Evolutionary conservation across 495 filamentous ascomycete species (phyloP), one percentile per base, ranked within the genome.

Genomic region (Lasiosphaeriaceae sp.): DNA sequence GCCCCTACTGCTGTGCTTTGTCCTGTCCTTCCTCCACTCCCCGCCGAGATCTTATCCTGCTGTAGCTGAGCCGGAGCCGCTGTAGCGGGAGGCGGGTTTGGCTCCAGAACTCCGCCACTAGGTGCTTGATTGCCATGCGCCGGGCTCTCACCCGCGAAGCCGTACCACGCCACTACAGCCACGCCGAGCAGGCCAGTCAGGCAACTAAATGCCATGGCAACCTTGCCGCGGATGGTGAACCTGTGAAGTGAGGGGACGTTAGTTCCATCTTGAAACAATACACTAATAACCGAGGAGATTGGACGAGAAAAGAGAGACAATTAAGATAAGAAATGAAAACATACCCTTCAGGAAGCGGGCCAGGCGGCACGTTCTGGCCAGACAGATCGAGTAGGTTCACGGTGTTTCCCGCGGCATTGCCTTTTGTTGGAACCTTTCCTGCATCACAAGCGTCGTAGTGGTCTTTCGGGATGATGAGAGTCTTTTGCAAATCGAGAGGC

Each of bases 341-440:
- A 53, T 65, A 82, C 59, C 90, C 89, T 17, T 70, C 76, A 0
- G 88, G 89, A 20, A 94, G 59, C 47, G 76, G 79, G 0, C 60
- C 66, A 0, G 86, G 82, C 11, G 80, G 70, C 20, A 47, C 69
- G 48, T 83, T 86, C 63, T 84, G 75, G 6, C 89, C 89, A 0
- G 58, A 70, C 11, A 95, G 70, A 62, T 93, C 82, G 2, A 92
- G 69, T 16, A 82, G 70, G 61, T 95, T 72, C 0, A 60, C 66
- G 0, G 78, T 80, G 58, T 91, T 90, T 0, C 80, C 90, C 0
- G 89, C 90, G 0, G 90, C 90, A 65, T 96, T 96, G 3, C 90
- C 90, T 2, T 60, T 66, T 0, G 71, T 83, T 1, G 79, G 75
- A 0, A 81, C 64, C 0, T 67, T 66, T 1, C 58, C 63, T 1